These are phyloP conservation scores for Aspergillus diversus DNA, from an alignment of 495 filamentous ascomycete species.

Conservation along the genomic window DNA sequence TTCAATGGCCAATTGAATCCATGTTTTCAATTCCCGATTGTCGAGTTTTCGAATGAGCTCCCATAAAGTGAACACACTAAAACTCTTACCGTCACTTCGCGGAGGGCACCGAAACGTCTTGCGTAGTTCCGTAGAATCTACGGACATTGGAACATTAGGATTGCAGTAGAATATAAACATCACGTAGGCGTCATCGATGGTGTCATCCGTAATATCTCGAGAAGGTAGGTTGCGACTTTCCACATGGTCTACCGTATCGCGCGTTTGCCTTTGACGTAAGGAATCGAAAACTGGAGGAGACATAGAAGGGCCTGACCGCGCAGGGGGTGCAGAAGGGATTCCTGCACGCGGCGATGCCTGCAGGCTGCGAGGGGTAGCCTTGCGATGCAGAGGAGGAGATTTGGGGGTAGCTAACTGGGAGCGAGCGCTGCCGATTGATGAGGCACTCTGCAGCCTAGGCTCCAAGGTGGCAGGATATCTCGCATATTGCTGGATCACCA, in stretches of 20 bases:
- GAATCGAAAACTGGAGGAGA: constrained; percentile 47
- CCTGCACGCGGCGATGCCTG: constrained; percentile 47
- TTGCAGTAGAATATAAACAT: constrained; percentile 92
- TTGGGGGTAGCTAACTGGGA: constrained; percentile 42
- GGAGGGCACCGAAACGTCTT: constrained; percentile 84
- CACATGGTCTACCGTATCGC: constrained; percentile 40
- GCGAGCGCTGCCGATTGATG: constrained; percentile 48
- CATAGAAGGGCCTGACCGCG: constrained; percentile 44
- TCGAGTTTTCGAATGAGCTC: constrained; percentile 83
- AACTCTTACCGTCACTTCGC: constrained; percentile 90
- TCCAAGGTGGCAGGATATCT: constrained; percentile 47
- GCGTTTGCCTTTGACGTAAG: constrained; percentile 34
- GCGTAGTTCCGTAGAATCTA: constrained; percentile 72
- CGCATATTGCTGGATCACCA: constrained; percentile 51
- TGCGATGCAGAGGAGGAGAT: constrained; percentile 47
- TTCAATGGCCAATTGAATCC: constrained; percentile 87
- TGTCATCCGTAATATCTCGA: constrained; percentile 68
- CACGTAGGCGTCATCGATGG: constrained; percentile 86
- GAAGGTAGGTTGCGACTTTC: constrained; percentile 62
- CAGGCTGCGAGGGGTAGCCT: constrained; percentile 48
- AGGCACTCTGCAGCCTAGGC: constrained; percentile 45
- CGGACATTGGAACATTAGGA: constrained; percentile 70
- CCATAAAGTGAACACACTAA: constrained; percentile 81
- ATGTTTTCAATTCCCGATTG: constrained; percentile 90
- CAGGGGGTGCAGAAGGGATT: constrained; percentile 33